Percentiles rank a stretch among this genome's conserved stretches.
Evolutionary conservation across 306 rosid species (phyloP).

Genomic region (Vigna nakashimae): DNA sequence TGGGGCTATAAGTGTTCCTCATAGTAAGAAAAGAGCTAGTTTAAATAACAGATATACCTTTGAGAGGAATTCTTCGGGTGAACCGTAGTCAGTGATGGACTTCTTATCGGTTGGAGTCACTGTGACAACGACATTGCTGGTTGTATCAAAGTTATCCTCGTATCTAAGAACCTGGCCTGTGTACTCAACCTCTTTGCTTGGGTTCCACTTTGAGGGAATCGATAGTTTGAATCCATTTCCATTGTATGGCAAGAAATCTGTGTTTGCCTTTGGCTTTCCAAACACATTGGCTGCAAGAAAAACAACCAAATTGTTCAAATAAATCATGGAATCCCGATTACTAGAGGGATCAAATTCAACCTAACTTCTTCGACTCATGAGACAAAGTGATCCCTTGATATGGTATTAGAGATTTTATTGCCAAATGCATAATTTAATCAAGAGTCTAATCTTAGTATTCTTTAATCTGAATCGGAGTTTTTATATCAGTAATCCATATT

Average conservation of each 20-base stretch:
- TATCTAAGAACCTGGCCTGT: constrained; percentile 88
- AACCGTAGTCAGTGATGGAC: constrained; percentile 81
- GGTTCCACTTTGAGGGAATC: constrained; percentile 94
- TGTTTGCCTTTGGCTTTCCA: constrained; percentile 91
- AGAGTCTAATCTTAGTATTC: not conserved
- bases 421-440: not conserved
- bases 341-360: constrained; percentile 17
- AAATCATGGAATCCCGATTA: not conserved
- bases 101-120: constrained; percentile 85
- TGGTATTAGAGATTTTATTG: constrained; percentile 2
- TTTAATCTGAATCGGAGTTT: no score
- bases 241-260: constrained; percentile 76
- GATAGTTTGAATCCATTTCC: constrained; percentile 88
- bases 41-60: constrained; percentile 49
- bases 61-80: constrained; percentile 81
- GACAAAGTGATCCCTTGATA: not conserved
- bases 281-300: constrained; percentile 86
- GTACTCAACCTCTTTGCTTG: constrained; percentile 87
- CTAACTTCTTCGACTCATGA: not conserved
- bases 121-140: constrained; percentile 67
- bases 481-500: no score
- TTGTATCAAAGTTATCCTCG: constrained; percentile 89
- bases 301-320: constrained; percentile 33
- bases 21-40: constrained; percentile 1
- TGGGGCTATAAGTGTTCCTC: not conserved